A percentile compares a stretch with the other conserved stretches of the same genome.
These are phyloP conservation scores for Nakazawaea ernobii DNA, from an alignment of 805 yeast genomes.

Conservation along the genomic window DNA sequence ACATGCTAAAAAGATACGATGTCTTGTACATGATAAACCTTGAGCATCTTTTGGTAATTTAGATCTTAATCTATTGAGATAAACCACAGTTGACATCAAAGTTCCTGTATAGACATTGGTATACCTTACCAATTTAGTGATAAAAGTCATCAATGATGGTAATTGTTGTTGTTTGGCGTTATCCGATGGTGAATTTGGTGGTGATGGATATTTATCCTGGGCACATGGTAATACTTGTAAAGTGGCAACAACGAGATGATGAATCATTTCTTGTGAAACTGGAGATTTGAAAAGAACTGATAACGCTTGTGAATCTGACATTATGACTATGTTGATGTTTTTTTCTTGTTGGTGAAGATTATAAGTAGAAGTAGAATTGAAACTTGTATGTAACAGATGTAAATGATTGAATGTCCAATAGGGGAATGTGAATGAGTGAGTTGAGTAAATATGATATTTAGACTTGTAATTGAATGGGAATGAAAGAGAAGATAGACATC, in stretches of 20 bases:
- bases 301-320: slow-evolving; percentile 53
- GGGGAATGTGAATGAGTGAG: no score
- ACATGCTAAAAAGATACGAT: slow-evolving; percentile 70
- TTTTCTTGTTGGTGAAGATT: no score
- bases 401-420: no score
- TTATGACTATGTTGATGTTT: slow-evolving; percentile 12
- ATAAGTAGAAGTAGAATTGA: not conserved
- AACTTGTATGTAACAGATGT: not conserved
- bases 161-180: slow-evolving; percentile 40
- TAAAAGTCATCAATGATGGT: slow-evolving; percentile 72
- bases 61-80: slow-evolving; percentile 53
- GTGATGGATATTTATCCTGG: slow-evolving; percentile 22
- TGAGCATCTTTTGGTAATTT: slow-evolving; percentile 66
- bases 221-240: slow-evolving; percentile 64
- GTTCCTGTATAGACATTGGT: slow-evolving; percentile 81
- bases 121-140: slow-evolving; percentile 64
- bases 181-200: slow-evolving; percentile 18
- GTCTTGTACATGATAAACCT: slow-evolving; percentile 76
- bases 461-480: no score
- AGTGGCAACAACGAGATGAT: slow-evolving; percentile 59
- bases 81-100: slow-evolving; percentile 64
- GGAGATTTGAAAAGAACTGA: slow-evolving; percentile 56
- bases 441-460: no score
- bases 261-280: slow-evolving; percentile 70
- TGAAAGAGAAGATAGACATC: no score